These are phyloP conservation scores for Austroboletus niveus DNA, from an alignment of 1,284 basidiomycete genomes.

Conservation along the genomic window DNA sequence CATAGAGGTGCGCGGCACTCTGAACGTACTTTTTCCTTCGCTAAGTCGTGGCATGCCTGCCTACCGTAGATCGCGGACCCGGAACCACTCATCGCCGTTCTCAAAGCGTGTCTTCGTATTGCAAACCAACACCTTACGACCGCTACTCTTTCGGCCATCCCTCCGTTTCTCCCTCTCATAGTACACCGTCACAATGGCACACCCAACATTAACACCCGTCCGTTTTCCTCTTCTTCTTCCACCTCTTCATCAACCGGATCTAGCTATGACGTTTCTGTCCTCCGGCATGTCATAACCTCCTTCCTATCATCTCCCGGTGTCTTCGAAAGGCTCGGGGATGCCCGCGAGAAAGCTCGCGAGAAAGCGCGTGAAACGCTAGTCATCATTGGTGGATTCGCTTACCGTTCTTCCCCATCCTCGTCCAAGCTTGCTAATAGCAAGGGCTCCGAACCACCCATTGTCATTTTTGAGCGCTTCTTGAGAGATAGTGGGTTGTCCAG, in stretches of 20 bases:
- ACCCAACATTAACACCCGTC: slow-evolving; percentile 31
- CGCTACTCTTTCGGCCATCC: slow-evolving; percentile 65
- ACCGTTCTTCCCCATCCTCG: slow-evolving; percentile 49
- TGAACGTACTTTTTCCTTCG: slow-evolving; percentile 8
- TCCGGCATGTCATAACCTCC: slow-evolving; percentile 64
- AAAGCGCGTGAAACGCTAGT: slow-evolving; percentile 77
- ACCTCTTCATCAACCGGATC: slow-evolving; percentile 42
- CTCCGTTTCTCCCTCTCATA: slow-evolving; percentile 61
- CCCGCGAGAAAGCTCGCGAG: slow-evolving; percentile 65
- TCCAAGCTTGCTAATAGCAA: slow-evolving; percentile 61
- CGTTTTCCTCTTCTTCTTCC: slow-evolving; percentile 50
- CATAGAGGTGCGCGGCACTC: slow-evolving; percentile 50
- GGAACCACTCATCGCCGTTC: slow-evolving; percentile 61
- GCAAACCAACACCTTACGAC: slow-evolving; percentile 82
- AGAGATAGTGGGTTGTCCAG: slow-evolving; percentile 73
- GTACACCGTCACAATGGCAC: slow-evolving; percentile 41
- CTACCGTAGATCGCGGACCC: slow-evolving; percentile 59
- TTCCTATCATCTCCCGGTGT: slow-evolving; percentile 74
- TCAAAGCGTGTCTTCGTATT: slow-evolving; percentile 75
- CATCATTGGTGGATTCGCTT: slow-evolving; percentile 68
- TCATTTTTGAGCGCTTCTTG: slow-evolving; percentile 74
- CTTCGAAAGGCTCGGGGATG: slow-evolving; percentile 82
- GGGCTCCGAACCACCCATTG: slow-evolving; percentile 71
- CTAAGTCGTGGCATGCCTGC: slow-evolving; percentile 12
- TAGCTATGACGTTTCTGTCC: slow-evolving; percentile 49